These are phyloP conservation scores for Pterocarpus santalinus DNA, from an alignment of 306 rosid genomes.

Conservation along the genomic window DNA sequence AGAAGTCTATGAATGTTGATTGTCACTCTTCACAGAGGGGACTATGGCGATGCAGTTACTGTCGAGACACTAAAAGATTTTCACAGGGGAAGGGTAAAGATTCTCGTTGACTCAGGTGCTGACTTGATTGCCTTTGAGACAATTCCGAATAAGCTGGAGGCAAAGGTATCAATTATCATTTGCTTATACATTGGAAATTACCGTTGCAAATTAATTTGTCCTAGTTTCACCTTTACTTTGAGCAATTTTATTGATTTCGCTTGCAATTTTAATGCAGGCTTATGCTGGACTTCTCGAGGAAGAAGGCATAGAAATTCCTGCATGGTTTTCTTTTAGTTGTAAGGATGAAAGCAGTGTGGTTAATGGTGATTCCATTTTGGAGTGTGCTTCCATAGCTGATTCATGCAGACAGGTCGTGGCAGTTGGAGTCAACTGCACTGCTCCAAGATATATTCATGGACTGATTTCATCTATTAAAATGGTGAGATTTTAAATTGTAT, in stretches of 20 bases:
- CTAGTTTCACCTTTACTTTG: constrained; percentile 27
- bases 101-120: constrained; percentile 80
- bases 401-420: constrained; percentile 74
- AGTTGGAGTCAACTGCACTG: constrained; percentile 88
- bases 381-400: constrained; percentile 81
- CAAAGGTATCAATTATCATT: constrained; percentile 58
- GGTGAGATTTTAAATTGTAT: constrained; percentile 53
- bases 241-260: constrained; percentile 1
- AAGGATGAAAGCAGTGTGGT: constrained; percentile 76
- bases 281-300: constrained; percentile 80
- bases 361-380: constrained; percentile 80
- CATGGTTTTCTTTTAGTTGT: constrained; percentile 87
- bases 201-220: neutral
- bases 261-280: constrained; percentile 61
- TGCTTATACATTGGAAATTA: no score
- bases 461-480: constrained; percentile 64
- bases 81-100: constrained; percentile 82
- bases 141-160: constrained; percentile 83
- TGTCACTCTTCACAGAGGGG: constrained; percentile 61
- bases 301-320: constrained; percentile 81
- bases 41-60: constrained; percentile 75
- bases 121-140: constrained; percentile 92
- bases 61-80: constrained; percentile 72
- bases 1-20: constrained; percentile 5
- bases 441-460: constrained; percentile 84